Evolutionary conservation across 1,284 basidiomycete genomes (phyloP).

Genomic region (Hemileia vastatrix): DNA sequence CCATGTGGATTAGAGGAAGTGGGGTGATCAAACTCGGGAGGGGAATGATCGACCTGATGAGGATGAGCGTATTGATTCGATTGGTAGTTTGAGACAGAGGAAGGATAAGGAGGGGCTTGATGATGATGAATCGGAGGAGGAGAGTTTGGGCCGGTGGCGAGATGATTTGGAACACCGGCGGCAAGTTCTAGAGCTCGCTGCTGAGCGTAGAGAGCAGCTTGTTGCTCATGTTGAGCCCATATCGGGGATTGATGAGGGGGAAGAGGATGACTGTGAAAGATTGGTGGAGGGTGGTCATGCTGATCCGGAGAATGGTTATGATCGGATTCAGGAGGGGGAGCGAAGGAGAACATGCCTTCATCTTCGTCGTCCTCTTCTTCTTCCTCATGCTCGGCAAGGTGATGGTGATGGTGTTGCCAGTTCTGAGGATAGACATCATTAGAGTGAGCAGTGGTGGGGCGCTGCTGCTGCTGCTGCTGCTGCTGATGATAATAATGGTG

Average conservation of each 20-base stretch:
- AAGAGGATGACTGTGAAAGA: constrained; percentile 1
- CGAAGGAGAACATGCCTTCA: constrained; percentile 35
- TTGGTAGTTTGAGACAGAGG: too few relatives aligned
- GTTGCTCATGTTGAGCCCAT: neutral
- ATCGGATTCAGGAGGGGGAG: constrained; percentile 23
- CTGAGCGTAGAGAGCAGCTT: neutral
- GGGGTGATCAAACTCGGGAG: too few relatives aligned
- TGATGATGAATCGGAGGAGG: neutral
- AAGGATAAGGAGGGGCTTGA: neutral
- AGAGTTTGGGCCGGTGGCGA: neutral
- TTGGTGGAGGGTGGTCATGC: constrained; percentile 1
- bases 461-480: neutral
- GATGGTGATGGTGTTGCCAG: too few relatives aligned
- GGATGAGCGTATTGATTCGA: too few relatives aligned
- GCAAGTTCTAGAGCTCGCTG: neutral
- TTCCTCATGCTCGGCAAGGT: constrained; percentile 13
- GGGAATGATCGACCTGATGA: neutral
- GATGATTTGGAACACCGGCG: neutral
- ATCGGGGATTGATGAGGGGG: constrained; percentile 7
- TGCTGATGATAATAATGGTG: neutral
- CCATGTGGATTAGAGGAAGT: too few relatives aligned
- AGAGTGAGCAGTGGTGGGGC: neutral
- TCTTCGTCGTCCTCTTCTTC: constrained; percentile 32
- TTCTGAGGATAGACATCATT: neutral
- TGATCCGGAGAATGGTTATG: neutral